Evolutionary conservation across 129 eudicot species (phyloP).

Genomic region (Tagetes erecta): DNA sequence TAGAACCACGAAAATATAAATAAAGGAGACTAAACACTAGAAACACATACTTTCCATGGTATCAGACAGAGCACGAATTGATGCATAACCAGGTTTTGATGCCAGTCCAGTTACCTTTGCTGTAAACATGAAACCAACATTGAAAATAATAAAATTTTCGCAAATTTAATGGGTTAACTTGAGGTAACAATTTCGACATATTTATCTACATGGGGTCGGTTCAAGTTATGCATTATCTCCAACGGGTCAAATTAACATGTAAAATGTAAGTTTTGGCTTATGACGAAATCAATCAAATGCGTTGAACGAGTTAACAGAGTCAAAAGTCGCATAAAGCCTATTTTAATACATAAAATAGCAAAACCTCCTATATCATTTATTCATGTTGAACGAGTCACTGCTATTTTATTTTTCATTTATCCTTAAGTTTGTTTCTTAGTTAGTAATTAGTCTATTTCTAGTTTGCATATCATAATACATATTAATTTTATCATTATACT

Average conservation of each 20-base stretch:
- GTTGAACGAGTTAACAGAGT: not conserved
- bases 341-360: not conserved
- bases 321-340: not conserved
- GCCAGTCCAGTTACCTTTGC: conserved; percentile 45
- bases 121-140: conserved; percentile 25
- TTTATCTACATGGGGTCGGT: not conserved
- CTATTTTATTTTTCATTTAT: too few species aligned
- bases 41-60: conserved; percentile 60
- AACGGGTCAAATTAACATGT: not conserved
- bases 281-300: not conserved
- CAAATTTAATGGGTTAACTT: not conserved
- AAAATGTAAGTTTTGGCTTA: not conserved
- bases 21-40: not conserved
- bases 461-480: too few species aligned
- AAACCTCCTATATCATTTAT: not conserved
- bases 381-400: too few species aligned
- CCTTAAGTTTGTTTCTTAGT: too few species aligned
- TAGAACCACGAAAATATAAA: not conserved
- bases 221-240: conserved; percentile 1
- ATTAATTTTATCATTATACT: too few species aligned
- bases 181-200: not conserved
- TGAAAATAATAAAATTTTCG: conserved; percentile 22
- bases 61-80: conserved; percentile 74
- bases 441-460: too few species aligned
- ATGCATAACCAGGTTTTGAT: conserved; percentile 78